Evolutionary conservation across 2,329 filamentous ascomycete genomes (phyloP).

Genomic region (Rhynchosporium secalis): DNA sequence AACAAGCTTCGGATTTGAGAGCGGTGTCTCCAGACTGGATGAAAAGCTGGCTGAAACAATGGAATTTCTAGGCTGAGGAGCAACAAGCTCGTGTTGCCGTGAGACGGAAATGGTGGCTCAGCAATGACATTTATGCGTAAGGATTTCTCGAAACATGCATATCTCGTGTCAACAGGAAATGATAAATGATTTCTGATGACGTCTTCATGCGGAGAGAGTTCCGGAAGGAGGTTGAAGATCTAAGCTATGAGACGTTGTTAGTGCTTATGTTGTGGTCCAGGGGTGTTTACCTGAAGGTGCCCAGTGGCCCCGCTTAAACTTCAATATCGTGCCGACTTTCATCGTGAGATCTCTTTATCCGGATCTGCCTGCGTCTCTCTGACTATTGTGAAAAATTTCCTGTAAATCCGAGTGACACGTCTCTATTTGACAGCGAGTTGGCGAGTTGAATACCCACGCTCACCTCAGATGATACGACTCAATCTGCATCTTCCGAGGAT

Average conservation of each 20-base stretch:
- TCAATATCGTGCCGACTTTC: not conserved
- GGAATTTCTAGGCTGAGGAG: conserved; percentile 8
- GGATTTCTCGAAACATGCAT: not conserved
- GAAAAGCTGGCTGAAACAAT: conserved; percentile 10
- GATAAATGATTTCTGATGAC: not conserved
- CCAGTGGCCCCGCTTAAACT: not conserved
- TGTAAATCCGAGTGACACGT: not conserved
- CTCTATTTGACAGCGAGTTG: too few species aligned
- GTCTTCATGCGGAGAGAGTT: not conserved
- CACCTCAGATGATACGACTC: too few species aligned
- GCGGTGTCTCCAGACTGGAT: conserved; percentile 9
- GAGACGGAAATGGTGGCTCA: not conserved
- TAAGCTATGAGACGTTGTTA: not conserved
- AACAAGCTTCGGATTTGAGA: conserved; percentile 8
- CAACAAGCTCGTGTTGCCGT: conserved; percentile 4
- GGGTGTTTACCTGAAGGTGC: too few species aligned
- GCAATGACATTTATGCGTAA: not conserved
- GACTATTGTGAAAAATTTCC: not conserved
- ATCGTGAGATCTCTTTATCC: not conserved
- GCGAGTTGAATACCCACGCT: too few species aligned
- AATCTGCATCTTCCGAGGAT: too few species aligned
- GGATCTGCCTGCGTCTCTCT: not conserved
- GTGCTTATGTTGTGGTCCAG: not conserved
- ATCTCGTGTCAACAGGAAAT: not conserved
- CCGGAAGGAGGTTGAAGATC: not conserved